phyloP scores from a whole-genome alignment of 2,329 filamentous ascomycete genomes.

The Knufia petricola region DNA sequence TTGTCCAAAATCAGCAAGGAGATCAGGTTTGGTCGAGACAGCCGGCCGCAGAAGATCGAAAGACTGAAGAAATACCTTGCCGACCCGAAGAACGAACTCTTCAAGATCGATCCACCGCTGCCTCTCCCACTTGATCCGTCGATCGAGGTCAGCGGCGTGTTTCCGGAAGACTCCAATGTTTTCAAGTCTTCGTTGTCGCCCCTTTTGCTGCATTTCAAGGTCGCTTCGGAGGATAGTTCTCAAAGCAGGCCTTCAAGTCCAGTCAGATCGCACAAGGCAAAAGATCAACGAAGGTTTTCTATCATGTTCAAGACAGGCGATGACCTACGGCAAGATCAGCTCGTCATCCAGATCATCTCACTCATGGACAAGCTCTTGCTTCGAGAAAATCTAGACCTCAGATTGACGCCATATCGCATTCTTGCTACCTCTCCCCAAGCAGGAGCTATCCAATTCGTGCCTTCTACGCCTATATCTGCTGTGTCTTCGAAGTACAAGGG shows the following conservation, averaged over 20 bases:
- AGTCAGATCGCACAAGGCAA: slow-evolving; percentile 5
- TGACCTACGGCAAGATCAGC: slow-evolving; percentile 89
- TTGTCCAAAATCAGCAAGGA: slow-evolving; percentile 83
- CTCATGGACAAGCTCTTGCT: slow-evolving; percentile 93
- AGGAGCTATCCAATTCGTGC: slow-evolving; percentile 87
- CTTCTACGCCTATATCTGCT: slow-evolving; percentile 71
- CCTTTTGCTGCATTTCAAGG: slow-evolving; percentile 84
- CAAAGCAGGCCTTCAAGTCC: slow-evolving; percentile 20
- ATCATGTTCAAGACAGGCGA: slow-evolving; percentile 97
- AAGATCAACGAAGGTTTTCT: slow-evolving; percentile 63
- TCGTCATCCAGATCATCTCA: slow-evolving; percentile 95
- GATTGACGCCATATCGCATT: slow-evolving; percentile 91
- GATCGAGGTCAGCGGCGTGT: slow-evolving; percentile 66
- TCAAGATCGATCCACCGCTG: slow-evolving; percentile 72
- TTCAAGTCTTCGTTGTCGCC: slow-evolving; percentile 94
- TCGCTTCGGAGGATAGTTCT: slow-evolving; percentile 33
- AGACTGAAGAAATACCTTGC: slow-evolving; percentile 73
- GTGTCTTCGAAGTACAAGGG: slow-evolving; percentile 78
- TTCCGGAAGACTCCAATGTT: slow-evolving; percentile 75
- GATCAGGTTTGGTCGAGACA: slow-evolving; percentile 69
- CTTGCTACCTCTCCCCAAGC: slow-evolving; percentile 83
- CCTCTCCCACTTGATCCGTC: slow-evolving; percentile 82
- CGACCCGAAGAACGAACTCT: slow-evolving; percentile 82
- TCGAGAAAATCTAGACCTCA: slow-evolving; percentile 93
- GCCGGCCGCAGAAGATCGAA: slow-evolving; percentile 70